A percentile compares a stretch with the other conserved stretches of the same genome.
Evolutionary conservation across 2,329 filamentous ascomycete genomes (phyloP).

Genomic region (Hypoxylon sp.): DNA sequence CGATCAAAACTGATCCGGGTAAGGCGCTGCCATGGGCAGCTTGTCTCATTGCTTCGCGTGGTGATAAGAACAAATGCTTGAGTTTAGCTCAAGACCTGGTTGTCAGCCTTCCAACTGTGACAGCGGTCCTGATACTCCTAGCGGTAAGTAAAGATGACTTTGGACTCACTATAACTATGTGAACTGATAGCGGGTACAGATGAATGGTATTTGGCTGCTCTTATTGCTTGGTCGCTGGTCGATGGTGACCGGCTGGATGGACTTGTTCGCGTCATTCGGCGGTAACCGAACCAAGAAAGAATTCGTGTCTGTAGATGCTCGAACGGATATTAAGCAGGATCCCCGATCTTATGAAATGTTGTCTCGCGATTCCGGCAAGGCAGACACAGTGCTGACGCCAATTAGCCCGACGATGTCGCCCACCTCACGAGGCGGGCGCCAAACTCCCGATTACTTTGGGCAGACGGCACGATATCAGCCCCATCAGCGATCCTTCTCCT

Average conservation of each 20-base stretch:
- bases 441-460: constrained; percentile 65
- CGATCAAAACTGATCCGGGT: constrained; percentile 64
- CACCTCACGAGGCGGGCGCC: constrained; percentile 54
- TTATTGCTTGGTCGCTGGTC: constrained; percentile 83
- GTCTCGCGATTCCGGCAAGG: constrained; percentile 66
- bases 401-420: constrained; percentile 50
- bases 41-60: constrained; percentile 72
- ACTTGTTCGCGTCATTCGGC: constrained; percentile 68
- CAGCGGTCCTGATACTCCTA: constrained; percentile 85
- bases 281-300: constrained; percentile 72
- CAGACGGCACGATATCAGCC: constrained; percentile 67
- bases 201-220: constrained; percentile 87
- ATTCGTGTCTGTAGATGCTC: constrained; percentile 89
- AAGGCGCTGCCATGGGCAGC: constrained; percentile 74
- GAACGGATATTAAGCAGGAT: constrained; percentile 70
- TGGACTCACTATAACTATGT: not conserved
- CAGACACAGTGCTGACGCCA: constrained; percentile 65
- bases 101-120: constrained; percentile 80
- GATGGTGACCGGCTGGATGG: constrained; percentile 87
- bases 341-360: constrained; percentile 86
- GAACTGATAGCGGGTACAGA: constrained; percentile 57
- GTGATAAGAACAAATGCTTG: constrained; percentile 76
- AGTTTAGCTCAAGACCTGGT: constrained; percentile 70
- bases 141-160: constrained; percentile 68
- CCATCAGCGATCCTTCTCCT: constrained; percentile 68